These are phyloP conservation scores for Benincasa hispida DNA, from an alignment of 306 rosid genomes.

Conservation along the genomic window DNA sequence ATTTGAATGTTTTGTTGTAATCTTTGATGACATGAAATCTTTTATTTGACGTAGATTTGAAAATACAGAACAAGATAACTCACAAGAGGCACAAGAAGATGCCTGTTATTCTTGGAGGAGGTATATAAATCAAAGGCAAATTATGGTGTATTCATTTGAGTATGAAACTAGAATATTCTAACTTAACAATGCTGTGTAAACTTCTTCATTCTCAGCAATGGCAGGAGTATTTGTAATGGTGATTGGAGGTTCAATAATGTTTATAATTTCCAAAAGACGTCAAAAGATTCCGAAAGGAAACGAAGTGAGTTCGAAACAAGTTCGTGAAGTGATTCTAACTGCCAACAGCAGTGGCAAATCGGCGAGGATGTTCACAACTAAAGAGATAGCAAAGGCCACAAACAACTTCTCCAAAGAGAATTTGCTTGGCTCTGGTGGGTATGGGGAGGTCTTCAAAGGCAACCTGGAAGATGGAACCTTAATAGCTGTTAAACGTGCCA, in stretches of 20 bases:
- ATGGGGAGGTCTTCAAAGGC: slow-evolving; percentile 78
- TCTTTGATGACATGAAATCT: not conserved
- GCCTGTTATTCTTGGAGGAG: slow-evolving; percentile 9
- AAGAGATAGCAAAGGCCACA: slow-evolving; percentile 62
- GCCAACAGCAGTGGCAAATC: slow-evolving; percentile 53
- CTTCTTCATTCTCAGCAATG: not conserved
- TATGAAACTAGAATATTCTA: not conserved
- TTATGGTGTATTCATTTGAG: slow-evolving; percentile 1
- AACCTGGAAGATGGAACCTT: slow-evolving; percentile 44
- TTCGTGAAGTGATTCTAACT: slow-evolving; percentile 61
- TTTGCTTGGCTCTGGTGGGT: slow-evolving; percentile 64
- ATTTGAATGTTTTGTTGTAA: not conserved
- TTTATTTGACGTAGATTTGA: not conserved
- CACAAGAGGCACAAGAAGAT: slow-evolving; percentile 5
- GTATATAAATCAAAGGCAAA: not conserved
- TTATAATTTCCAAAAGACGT: slow-evolving; percentile 43
- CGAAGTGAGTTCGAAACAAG: slow-evolving; percentile 35
- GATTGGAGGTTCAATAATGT: slow-evolving; percentile 5
- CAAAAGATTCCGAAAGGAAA: slow-evolving; percentile 38
- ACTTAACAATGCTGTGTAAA: not conserved
- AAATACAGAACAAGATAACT: not conserved
- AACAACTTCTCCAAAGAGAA: slow-evolving; percentile 49
- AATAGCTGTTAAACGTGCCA: slow-evolving; percentile 67
- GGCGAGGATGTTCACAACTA: slow-evolving; percentile 63
- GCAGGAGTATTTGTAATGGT: not conserved